Percentiles rank a stretch among this genome's conserved stretches.
Evolutionary conservation across 345 rosid species (phyloP).

Genomic region (Eucalyptus brandiana): DNA sequence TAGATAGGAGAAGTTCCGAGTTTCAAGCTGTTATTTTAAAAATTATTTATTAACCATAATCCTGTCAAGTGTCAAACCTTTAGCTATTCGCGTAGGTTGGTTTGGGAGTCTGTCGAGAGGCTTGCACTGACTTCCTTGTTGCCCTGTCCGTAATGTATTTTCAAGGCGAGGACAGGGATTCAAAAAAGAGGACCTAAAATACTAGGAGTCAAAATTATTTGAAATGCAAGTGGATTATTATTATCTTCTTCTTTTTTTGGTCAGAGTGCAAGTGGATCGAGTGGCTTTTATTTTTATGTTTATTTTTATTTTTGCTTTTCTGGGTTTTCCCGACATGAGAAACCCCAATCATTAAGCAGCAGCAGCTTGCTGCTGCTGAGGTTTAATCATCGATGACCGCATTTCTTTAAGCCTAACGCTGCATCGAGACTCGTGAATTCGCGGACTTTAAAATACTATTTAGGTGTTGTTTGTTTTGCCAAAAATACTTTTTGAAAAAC

Average conservation of each 20-base stretch:
- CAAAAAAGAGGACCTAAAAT: neutral
- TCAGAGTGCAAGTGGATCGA: neutral
- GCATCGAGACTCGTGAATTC: neutral
- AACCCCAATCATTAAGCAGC: neutral
- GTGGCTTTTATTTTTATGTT: no score
- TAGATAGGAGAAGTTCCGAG: neutral
- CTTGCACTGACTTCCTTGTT: neutral
- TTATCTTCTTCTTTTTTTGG: accelerated
- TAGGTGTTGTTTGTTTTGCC: neutral
- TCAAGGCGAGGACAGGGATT: neutral
- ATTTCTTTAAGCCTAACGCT: neutral
- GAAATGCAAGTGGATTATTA: neutral
- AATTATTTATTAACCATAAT: neutral
- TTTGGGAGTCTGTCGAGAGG: neutral
- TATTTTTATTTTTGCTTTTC: neutral
- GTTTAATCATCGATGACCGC: neutral
- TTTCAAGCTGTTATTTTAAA: neutral
- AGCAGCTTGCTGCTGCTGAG: neutral
- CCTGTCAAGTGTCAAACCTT: neutral
- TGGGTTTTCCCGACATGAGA: neutral
- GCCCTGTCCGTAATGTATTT: neutral
- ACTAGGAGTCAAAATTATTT: neutral
- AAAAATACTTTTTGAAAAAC: no score
- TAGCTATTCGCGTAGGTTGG: neutral
- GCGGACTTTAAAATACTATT: neutral